Conservation (phyloP, 352 stramenopile genomes). For the Blastocystis sp. region DNA sequence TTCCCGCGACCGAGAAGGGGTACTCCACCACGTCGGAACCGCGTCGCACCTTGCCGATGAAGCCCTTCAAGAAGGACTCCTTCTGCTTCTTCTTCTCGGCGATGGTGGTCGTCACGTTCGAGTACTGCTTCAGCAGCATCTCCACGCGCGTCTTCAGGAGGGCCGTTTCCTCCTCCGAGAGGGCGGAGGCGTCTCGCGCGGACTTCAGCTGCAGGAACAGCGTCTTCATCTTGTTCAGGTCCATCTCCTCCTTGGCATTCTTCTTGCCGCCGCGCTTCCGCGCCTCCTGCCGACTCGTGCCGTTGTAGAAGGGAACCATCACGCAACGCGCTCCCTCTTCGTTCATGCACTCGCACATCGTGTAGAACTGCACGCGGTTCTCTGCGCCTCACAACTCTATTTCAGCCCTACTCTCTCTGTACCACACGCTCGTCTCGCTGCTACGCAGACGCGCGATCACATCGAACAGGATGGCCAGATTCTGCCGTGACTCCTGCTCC, state of each 20-base stretch:
- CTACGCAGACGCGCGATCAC: neutral
- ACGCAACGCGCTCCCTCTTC: neutral
- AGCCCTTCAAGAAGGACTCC: neutral
- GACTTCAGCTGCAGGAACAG: conserved; percentile 7
- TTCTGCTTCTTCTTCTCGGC: neutral
- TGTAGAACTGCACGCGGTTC: conserved; percentile 9
- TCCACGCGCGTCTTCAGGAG: neutral
- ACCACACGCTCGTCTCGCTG: conserved; percentile 10
- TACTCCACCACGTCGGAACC: neutral
- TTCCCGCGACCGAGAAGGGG: neutral
- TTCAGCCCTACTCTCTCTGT: neutral
- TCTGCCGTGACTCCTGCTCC: neutral
- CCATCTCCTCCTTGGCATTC: neutral
- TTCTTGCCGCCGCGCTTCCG: neutral
- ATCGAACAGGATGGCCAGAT: neutral
- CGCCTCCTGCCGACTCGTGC: conserved; percentile 1
- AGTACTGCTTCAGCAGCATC: conserved; percentile 29
- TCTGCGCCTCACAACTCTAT: neutral
- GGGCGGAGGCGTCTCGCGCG: neutral
- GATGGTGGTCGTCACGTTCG: neutral
- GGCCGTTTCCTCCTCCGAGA: neutral
- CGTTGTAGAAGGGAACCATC: conserved; percentile 27
- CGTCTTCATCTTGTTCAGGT: conserved; percentile 21
- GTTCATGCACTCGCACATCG: conserved; percentile 1
- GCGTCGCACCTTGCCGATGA: conserved; percentile 2